Conservation (phyloP, 2,329 filamentous ascomycete species). For the Ceratocystis colombiana region DNA sequence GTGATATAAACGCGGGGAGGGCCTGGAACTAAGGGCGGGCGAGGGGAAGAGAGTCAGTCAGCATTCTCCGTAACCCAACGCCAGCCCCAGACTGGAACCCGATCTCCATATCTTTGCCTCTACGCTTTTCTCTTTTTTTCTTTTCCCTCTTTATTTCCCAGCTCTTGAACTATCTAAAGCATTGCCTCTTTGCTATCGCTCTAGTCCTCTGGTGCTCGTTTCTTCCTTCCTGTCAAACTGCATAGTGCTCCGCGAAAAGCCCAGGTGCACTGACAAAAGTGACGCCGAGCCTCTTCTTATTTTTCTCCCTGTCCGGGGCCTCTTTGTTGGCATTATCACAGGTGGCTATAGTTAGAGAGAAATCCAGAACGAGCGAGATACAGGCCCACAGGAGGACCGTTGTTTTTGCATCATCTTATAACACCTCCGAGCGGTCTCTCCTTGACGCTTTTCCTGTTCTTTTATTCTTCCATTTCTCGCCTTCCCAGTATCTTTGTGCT, state of each 20-base stretch:
- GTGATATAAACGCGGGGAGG: constrained; percentile 9
- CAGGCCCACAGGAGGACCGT: not conserved
- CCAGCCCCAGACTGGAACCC: not conserved
- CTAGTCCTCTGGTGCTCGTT: not conserved
- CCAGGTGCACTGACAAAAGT: constrained; percentile 1
- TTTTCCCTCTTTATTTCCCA: not conserved
- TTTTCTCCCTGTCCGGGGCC: not conserved
- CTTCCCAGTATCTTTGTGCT: too few species aligned
- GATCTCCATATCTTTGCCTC: not conserved
- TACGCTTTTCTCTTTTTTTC: not conserved
- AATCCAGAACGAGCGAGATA: not conserved
- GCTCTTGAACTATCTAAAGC: not conserved
- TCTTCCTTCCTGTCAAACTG: not conserved
- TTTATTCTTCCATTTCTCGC: not conserved
- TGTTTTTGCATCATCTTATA: constrained; percentile 2
- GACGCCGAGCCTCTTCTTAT: constrained; percentile 1
- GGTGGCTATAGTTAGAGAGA: not conserved
- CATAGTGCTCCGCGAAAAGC: not conserved
- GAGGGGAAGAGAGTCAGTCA: constrained; percentile 3
- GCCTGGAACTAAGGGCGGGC: not conserved
- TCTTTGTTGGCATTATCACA: constrained; percentile 15
- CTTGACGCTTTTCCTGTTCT: not conserved
- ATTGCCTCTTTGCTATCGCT: not conserved
- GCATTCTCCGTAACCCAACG: not conserved
- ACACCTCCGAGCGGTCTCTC: not conserved